Evolutionary conservation across 371 early-diverging fungal genomes (phyloP).

Genomic region (Mucor saturninus): DNA sequence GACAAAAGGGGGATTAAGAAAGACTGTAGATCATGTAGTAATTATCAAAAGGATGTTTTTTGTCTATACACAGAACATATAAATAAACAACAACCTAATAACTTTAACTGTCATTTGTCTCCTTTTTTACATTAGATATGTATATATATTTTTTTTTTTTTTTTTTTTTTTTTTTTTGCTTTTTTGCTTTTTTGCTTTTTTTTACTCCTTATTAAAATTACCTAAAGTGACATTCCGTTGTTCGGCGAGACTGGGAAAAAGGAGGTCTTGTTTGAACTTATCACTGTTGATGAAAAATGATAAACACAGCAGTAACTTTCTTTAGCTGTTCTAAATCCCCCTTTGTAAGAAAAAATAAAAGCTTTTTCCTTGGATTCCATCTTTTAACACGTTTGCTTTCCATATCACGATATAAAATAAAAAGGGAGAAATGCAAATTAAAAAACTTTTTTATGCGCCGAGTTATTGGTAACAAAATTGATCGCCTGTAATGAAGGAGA

Average conservation of each 20-base stretch:
- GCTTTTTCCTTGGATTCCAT: not conserved
- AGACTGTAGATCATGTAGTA: constrained; percentile 4
- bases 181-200: not conserved
- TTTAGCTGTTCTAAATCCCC: no score
- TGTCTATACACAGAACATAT: not conserved
- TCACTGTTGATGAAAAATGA: not conserved
- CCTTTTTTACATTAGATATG: constrained; percentile 2
- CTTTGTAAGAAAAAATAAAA: no score
- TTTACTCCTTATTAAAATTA: not conserved
- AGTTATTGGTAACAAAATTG: constrained; percentile 6
- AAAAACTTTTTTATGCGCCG: not conserved
- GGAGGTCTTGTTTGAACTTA: not conserved
- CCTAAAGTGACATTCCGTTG: constrained; percentile 5
- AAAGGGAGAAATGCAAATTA: not conserved
- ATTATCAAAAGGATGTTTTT: constrained; percentile 1
- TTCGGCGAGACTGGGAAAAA: not conserved
- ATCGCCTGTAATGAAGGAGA: not conserved
- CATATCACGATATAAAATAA: not conserved
- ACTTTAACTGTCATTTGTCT: constrained; percentile 1
- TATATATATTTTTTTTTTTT: no score
- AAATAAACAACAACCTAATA: not conserved
- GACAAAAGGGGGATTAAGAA: not conserved
- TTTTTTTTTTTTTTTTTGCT: no score
- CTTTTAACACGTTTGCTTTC: no score
- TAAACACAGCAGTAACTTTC: not conserved